These are phyloP conservation scores for Stellera chamaejasme DNA, from an alignment of 345 rosid genomes.

Conservation along the genomic window DNA sequence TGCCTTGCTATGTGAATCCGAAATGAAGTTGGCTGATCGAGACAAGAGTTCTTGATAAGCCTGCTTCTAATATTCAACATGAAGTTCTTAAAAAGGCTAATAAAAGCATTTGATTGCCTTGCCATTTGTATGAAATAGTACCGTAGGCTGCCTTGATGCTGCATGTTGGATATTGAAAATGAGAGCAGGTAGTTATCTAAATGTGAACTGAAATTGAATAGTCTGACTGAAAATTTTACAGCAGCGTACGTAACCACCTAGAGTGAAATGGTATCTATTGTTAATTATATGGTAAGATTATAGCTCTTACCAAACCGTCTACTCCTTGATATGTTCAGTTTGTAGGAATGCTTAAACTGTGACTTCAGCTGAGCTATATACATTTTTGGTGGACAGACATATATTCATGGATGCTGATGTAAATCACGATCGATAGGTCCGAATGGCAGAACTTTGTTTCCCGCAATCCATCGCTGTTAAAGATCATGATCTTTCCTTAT, in stretches of 20 bases:
- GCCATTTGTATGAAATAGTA: background rate
- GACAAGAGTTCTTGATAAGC: slow-evolving; percentile 92
- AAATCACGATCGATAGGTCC: slow-evolving; percentile 56
- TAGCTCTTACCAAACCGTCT: background rate
- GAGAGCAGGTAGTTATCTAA: too few relatives aligned
- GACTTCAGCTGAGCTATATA: background rate
- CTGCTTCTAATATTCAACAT: background rate
- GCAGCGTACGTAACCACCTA: too few relatives aligned
- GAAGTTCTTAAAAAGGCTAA: background rate
- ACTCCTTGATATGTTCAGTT: background rate
- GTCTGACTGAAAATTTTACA: too few relatives aligned
- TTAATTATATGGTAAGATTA: too few relatives aligned
- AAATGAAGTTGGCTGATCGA: slow-evolving; percentile 95
- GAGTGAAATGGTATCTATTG: too few relatives aligned
- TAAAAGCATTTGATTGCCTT: background rate
- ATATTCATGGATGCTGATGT: slow-evolving; percentile 82
- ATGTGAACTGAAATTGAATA: too few relatives aligned
- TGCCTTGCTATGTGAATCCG: slow-evolving; percentile 96
- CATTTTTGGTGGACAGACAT: slow-evolving; percentile 47
- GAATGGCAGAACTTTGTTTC: slow-evolving; percentile 87
- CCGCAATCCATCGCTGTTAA: slow-evolving; percentile 78
- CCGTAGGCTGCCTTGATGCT: too few relatives aligned
- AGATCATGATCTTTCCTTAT: slow-evolving; percentile 96
- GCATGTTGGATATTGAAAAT: too few relatives aligned
- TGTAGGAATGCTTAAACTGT: background rate